Conservation (phyloP, 2,329 filamentous ascomycete genomes). For the Parastagonospora avenae region DNA sequence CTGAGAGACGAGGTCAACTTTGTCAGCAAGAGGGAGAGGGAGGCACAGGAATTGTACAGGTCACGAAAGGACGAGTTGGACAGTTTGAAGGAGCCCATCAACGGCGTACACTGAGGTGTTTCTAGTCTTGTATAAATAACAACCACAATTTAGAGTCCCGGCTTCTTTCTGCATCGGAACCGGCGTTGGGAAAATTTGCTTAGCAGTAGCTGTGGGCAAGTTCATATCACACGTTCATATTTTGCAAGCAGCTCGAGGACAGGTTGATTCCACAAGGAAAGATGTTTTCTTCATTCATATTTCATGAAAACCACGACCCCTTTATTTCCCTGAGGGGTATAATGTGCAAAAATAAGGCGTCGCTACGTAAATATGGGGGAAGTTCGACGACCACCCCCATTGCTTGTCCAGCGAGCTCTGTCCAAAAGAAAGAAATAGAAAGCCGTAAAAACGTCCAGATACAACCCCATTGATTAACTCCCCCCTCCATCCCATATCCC, state of each 20-base stretch:
- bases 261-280: background rate
- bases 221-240: background rate
- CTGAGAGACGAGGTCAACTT: slow-evolving; percentile 83
- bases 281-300: background rate
- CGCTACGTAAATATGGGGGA: no score
- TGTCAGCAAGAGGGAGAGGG: slow-evolving; percentile 79
- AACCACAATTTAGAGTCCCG: background rate
- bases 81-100: slow-evolving; percentile 53
- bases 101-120: slow-evolving; percentile 42
- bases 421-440: no score
- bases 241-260: background rate
- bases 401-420: no score
- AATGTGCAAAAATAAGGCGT: no score
- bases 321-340: no score
- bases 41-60: slow-evolving; percentile 87
- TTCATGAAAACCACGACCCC: no score
- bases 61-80: slow-evolving; percentile 77
- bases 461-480: no score
- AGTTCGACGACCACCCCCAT: no score
- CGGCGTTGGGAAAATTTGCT: slow-evolving; percentile 5
- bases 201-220: no score
- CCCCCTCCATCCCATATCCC: no score
- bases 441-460: no score
- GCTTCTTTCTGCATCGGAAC: slow-evolving; percentile 5
- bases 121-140: background rate